phyloP scores from a whole-genome alignment of 345 rosid species.

The Populus ilicifolia region DNA sequence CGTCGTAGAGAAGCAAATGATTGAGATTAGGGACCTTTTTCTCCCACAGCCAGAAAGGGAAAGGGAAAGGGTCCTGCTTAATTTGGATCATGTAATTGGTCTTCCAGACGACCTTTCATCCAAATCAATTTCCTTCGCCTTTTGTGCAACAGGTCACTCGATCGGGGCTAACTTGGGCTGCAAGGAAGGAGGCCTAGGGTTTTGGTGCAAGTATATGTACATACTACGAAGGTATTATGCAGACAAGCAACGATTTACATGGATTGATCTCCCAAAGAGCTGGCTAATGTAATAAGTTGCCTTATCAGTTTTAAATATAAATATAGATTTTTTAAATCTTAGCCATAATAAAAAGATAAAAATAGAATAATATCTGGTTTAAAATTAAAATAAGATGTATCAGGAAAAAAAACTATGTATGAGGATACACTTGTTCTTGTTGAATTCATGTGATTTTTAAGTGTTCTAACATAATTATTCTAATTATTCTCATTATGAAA shows the following conservation, averaged over 20 bases:
- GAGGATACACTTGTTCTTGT: no score
- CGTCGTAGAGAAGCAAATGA: background rate
- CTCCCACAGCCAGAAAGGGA: background rate
- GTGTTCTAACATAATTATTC: no score
- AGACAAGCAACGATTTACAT: background rate
- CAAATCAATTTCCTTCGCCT: background rate
- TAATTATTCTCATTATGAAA: no score
- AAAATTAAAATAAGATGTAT: no score
- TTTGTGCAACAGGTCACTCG: background rate
- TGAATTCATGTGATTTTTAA: no score
- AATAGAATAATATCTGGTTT: no score
- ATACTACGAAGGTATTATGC: no score
- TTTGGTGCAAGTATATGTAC: background rate
- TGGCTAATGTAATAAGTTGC: no score
- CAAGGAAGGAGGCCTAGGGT: background rate
- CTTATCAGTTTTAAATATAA: no score
- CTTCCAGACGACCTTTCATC: background rate
- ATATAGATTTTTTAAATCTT: no score
- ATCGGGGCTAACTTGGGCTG: background rate
- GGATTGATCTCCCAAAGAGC: background rate
- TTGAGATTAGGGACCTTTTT: background rate
- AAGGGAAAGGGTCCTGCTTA: background rate
- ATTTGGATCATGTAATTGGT: background rate
- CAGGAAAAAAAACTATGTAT: no score
- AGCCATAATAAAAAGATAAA: no score